phyloP scores from a whole-genome alignment of 2,329 filamentous ascomycete genomes.

The Talaromyces funiculosus region DNA sequence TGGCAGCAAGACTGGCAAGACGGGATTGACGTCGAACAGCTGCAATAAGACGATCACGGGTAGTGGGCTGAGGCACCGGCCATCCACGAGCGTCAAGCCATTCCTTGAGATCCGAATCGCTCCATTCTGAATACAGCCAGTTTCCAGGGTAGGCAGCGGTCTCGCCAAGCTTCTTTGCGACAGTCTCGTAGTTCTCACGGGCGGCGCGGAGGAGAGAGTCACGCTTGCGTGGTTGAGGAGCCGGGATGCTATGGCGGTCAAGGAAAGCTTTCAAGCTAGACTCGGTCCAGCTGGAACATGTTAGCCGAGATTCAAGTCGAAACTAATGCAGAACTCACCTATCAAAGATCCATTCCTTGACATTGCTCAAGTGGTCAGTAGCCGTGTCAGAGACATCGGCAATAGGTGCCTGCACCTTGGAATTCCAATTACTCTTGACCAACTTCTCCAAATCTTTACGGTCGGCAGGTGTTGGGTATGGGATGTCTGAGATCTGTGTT shows the following conservation, averaged over 20 bases:
- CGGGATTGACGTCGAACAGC: conserved; percentile 86
- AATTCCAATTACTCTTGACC: conserved; percentile 86
- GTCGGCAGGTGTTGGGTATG: conserved; percentile 83
- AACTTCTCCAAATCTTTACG: conserved; percentile 89
- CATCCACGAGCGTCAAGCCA: conserved; percentile 88
- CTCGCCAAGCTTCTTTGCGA: conserved; percentile 71
- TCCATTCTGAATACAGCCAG: conserved; percentile 90
- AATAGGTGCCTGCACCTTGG: conserved; percentile 65
- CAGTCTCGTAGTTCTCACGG: conserved; percentile 72
- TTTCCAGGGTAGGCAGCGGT: conserved; percentile 82
- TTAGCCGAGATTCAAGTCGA: conserved; percentile 30
- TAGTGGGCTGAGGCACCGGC: conserved; percentile 75
- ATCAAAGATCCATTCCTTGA: conserved; percentile 91
- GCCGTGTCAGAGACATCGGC: conserved; percentile 74
- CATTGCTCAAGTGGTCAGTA: conserved; percentile 62
- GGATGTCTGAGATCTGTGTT: conserved; percentile 51
- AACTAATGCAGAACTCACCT: conserved; percentile 43
- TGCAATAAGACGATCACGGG: conserved; percentile 82
- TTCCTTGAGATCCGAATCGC: conserved; percentile 85
- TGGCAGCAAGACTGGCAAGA: conserved; percentile 64
- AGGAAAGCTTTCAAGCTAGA: conserved; percentile 91
- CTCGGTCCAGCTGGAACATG: conserved; percentile 68
- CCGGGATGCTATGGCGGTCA: conserved; percentile 79
- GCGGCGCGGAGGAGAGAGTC: conserved; percentile 73
- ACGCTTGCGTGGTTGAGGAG: conserved; percentile 79